Evolutionary conservation across 352 stramenopile genomes (phyloP), one percentile per base, ranked within the genome.

Genomic region (Phytopythium boreale): DNA sequence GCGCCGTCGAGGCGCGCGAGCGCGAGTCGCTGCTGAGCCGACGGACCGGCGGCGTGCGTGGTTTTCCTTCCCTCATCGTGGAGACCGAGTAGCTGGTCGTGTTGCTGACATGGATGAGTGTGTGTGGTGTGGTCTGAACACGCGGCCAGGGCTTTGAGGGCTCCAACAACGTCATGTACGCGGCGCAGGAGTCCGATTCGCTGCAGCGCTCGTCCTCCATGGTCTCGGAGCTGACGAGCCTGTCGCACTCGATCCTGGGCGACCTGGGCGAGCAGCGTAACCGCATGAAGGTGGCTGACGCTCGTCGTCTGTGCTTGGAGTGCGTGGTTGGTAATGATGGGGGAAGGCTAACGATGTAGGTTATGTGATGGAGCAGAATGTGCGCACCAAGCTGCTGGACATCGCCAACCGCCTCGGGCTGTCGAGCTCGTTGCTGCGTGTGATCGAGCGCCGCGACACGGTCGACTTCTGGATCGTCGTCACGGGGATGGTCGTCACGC

Each of bases 401-500:
- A 89, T 95, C 51, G 83, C 87, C n/a, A 94, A 92, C 70, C 72
- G 81, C 58, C 74, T 96, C 36, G 88, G 88, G 2, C 72, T 96
- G 24, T 94, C 86, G 5, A 93, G 83, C 44, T 93, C 84, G 49
- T 64, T 96, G 39, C 65, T 96, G 64, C 84, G 86, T 12, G 78
- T 93, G 34, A 93, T 96, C 46, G 88, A 95, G 63, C 69, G 85
- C 29, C 79, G 87, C 60, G 87, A 95, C 59, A 89, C 82, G 2
- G 80, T 92, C 31, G 87, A 94, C 61, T 90, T 89, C 46, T 94
- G 84, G 87, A 93, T 95, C 59, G 87, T 95, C 2, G 71, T 91
- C 34, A 83, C 67, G 12, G 88, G 88, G 15, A 96, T 96, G 83
- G 27, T 92, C 51, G 69, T 94, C 63, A 93, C 88, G 34, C 70